Evolutionary conservation across 805 yeast genomes (phyloP).

Genomic region (Candida schatavii): DNA sequence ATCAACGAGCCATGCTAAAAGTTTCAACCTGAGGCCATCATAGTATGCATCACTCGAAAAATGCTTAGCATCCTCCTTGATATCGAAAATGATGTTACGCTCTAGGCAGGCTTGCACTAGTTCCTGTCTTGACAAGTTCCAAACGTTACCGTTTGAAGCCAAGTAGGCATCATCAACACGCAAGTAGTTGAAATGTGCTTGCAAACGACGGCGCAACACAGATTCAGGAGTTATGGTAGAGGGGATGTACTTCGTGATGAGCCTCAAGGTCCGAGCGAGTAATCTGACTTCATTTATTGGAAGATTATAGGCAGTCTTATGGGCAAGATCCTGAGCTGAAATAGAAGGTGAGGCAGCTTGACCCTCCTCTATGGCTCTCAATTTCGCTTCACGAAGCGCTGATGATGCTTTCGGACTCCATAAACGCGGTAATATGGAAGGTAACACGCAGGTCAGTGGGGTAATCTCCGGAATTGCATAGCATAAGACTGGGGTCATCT

Average conservation of each 20-base stretch:
- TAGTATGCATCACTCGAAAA: conserved; percentile 23
- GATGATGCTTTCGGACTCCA: conserved; percentile 21
- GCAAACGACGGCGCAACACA: conserved; percentile 33
- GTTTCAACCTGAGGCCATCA: conserved; percentile 31
- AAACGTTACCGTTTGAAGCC: conserved; percentile 39
- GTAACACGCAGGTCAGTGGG: conserved; percentile 58
- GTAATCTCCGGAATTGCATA: conserved; percentile 52
- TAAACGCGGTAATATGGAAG: conserved; percentile 39
- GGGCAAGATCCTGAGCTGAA: conserved; percentile 22
- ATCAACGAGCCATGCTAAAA: conserved; percentile 40
- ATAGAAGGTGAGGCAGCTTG: too few relatives aligned
- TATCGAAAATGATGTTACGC: conserved; percentile 47
- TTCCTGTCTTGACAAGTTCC: conserved; percentile 49
- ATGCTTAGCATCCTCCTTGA: conserved; percentile 18
- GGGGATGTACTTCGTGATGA: conserved; percentile 42
- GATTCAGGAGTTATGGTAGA: conserved; percentile 34
- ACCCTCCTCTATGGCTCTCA: conserved; percentile 2
- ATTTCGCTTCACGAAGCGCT: conserved; percentile 11
- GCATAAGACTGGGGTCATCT: conserved; percentile 52
- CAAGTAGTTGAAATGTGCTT: conserved; percentile 41
- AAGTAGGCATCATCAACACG: conserved; percentile 52
- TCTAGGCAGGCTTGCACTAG: conserved; percentile 52
- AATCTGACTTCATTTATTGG: conserved; percentile 35
- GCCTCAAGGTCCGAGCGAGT: conserved; percentile 33
- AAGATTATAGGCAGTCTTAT: conserved; percentile 48